Percentiles rank a stretch among this genome's conserved stretches.
phyloP scores from a whole-genome alignment of 331 rosid species.

The Phaseolus coccineus region DNA sequence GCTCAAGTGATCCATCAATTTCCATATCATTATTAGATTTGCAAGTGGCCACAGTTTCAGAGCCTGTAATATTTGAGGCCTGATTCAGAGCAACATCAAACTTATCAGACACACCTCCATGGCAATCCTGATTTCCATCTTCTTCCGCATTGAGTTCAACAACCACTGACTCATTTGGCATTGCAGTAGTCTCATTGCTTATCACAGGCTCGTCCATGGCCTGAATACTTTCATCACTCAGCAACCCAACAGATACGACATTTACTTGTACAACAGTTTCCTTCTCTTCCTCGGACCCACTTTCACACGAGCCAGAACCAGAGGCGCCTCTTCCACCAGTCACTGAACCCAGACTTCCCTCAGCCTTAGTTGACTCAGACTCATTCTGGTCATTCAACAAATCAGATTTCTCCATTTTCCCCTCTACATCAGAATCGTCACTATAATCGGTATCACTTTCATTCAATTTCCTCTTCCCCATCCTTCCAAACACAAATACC shows the following conservation, averaged over 20 bases:
- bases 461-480: slow-evolving; percentile 78
- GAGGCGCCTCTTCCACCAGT: slow-evolving; percentile 57
- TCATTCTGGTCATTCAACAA: slow-evolving; percentile 58
- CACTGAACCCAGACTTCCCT: slow-evolving; percentile 71
- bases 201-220: slow-evolving; percentile 40
- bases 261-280: slow-evolving; percentile 54
- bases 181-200: slow-evolving; percentile 36
- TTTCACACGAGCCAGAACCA: slow-evolving; percentile 60
- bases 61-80: slow-evolving; percentile 35
- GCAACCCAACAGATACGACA: slow-evolving; percentile 44
- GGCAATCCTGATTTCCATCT: slow-evolving; percentile 46
- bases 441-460: slow-evolving; percentile 74
- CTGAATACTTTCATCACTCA: slow-evolving; percentile 35
- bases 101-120: slow-evolving; percentile 46
- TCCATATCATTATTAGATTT: slow-evolving; percentile 45
- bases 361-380: slow-evolving; percentile 67
- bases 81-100: slow-evolving; percentile 41
- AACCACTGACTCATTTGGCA: slow-evolving; percentile 45
- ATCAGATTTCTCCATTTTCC: slow-evolving; percentile 59
- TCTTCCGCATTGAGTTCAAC: slow-evolving; percentile 46
- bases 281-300: slow-evolving; percentile 86
- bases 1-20: slow-evolving; percentile 51
- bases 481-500: slow-evolving; percentile 60
- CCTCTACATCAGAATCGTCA: slow-evolving; percentile 68
- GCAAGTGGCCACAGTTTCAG: slow-evolving; percentile 45